These are phyloP conservation scores for Kazachstania kunashirensis DNA, from an alignment of 805 yeast species.

Conservation along the genomic window DNA sequence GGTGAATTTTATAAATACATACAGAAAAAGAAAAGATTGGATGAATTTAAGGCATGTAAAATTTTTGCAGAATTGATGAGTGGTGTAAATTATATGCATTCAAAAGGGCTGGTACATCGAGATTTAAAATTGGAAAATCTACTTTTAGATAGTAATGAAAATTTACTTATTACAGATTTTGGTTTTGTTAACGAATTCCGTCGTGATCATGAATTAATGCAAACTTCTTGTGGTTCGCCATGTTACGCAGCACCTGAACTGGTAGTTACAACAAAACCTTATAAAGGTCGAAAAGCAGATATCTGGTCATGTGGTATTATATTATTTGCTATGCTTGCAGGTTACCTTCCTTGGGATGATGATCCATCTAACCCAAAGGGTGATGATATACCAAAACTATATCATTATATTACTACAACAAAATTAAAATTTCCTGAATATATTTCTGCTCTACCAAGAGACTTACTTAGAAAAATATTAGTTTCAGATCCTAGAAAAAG, in stretches of 20 bases:
- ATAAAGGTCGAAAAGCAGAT: conserved; percentile 88
- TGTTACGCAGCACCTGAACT: conserved; percentile 98
- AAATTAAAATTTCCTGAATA: conserved; percentile 94
- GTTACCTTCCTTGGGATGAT: conserved; percentile 94
- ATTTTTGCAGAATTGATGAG: conserved; percentile 87
- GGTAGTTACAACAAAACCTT: conserved; percentile 77
- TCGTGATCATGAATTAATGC: conserved; percentile 64
- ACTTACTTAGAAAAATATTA: conserved; percentile 70
- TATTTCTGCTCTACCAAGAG: conserved; percentile 83
- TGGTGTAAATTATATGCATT: conserved; percentile 92
- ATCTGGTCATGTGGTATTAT: conserved; percentile 97
- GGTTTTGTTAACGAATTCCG: conserved; percentile 85
- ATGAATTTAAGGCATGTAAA: conserved; percentile 78
- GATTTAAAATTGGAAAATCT: conserved; percentile 86
- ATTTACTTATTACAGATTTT: conserved; percentile 79
- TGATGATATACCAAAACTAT: conserved; percentile 80
- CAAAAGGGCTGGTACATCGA: conserved; percentile 81
- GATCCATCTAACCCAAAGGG: conserved; percentile 96
- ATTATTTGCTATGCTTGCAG: conserved; percentile 92
- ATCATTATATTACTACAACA: conserved; percentile 84
- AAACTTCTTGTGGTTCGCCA: conserved; percentile 93
- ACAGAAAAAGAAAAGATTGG: conserved; percentile 72
- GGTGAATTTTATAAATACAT: conserved; percentile 95
- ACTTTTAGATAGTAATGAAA: conserved; percentile 75
- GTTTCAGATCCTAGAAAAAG: conserved; percentile 80